A percentile compares a stretch with the other conserved stretches of the same genome.
Conservation (phyloP, 192 early-diverging fungal genomes). For the Linnemannia schmuckeri region DNA sequence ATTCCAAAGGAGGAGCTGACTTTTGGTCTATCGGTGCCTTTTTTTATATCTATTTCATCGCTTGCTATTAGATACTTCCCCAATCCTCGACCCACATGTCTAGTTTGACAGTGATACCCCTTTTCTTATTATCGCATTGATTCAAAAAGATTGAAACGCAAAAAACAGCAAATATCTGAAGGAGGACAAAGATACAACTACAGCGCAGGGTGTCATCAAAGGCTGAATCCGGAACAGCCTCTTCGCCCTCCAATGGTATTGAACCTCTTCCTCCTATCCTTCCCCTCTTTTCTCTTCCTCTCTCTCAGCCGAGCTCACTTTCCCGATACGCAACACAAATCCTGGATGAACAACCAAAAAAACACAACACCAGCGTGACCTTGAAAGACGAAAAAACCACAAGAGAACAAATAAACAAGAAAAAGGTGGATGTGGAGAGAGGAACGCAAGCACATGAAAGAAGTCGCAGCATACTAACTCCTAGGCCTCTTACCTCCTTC, state of each 20-base stretch:
- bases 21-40: too few relatives aligned
- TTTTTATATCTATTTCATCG: not conserved
- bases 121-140: not conserved
- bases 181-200: not conserved
- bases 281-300: too few relatives aligned
- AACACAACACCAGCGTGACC: too few relatives aligned
- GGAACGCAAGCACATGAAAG: not conserved
- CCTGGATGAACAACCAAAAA: too few relatives aligned
- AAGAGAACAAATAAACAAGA: not conserved
- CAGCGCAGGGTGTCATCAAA: not conserved
- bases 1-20: not conserved
- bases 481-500: too few relatives aligned
- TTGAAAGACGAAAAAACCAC: too few relatives aligned
- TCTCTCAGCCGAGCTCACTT: too few relatives aligned
- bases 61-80: too few relatives aligned
- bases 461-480: too few relatives aligned
- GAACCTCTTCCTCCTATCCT: too few relatives aligned
- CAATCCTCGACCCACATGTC: not conserved
- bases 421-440: not conserved
- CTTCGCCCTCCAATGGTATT: not conserved
- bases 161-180: not conserved
- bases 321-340: too few relatives aligned
- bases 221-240: not conserved
- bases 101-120: not conserved
- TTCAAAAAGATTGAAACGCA: not conserved